Evolutionary conservation across 2,329 filamentous ascomycete genomes (phyloP).

Genomic region (Penicillium aurantiogriseum): DNA sequence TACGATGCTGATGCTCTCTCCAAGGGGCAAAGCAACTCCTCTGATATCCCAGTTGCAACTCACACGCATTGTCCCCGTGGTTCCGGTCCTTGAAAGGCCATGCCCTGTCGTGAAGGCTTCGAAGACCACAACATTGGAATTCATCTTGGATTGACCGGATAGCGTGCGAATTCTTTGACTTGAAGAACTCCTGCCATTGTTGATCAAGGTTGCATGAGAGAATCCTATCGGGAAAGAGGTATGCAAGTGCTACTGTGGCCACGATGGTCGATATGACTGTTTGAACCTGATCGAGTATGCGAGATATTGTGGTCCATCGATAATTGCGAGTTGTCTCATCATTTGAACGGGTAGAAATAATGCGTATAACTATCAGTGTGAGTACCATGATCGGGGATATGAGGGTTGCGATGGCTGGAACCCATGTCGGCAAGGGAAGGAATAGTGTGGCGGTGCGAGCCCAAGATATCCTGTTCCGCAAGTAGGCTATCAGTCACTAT

Average conservation of each 20-base stretch:
- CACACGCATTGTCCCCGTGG: slow-evolving; percentile 34
- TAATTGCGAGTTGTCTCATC: not conserved
- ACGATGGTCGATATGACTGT: slow-evolving; percentile 29
- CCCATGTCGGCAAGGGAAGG: slow-evolving; percentile 28
- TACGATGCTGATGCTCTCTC: slow-evolving; percentile 27
- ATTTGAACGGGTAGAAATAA: not conserved
- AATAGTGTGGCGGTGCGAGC: slow-evolving; percentile 20
- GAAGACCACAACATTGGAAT: slow-evolving; percentile 37
- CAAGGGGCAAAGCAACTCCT: slow-evolving; percentile 32
- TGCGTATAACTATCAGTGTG: slow-evolving; percentile 6
- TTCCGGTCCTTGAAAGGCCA: slow-evolving; percentile 39
- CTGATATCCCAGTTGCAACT: slow-evolving; percentile 31
- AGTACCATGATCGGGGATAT: slow-evolving; percentile 15
- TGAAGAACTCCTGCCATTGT: slow-evolving; percentile 34
- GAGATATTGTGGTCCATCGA: slow-evolving; percentile 3
- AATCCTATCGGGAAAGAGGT: slow-evolving; percentile 27
- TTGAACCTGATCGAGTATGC: slow-evolving; percentile 19
- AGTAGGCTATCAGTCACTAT: slow-evolving; percentile 3
- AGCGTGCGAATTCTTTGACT: slow-evolving; percentile 28
- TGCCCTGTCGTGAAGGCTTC: slow-evolving; percentile 37
- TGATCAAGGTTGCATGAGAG: slow-evolving; percentile 31
- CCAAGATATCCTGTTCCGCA: slow-evolving; percentile 28
- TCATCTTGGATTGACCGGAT: slow-evolving; percentile 36
- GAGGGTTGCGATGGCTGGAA: slow-evolving; percentile 25
- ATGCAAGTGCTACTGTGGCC: slow-evolving; percentile 31